These are phyloP conservation scores for Lagenidium sp. DNA, from an alignment of 352 stramenopile species.

Conservation along the genomic window DNA sequence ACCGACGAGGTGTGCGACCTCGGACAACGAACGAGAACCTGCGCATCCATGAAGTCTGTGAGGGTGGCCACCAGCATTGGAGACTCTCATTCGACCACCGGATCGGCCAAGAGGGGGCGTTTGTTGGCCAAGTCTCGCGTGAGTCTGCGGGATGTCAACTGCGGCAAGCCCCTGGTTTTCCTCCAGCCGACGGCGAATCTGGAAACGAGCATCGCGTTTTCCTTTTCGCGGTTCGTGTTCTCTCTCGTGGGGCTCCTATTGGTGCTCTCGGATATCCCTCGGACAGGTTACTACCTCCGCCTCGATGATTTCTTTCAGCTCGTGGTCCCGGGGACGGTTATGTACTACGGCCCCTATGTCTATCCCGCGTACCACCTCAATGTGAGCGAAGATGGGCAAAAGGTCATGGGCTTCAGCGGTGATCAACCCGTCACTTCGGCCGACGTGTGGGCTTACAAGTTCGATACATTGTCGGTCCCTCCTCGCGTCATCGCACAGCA, in stretches of 20 bases:
- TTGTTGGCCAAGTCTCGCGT: too few relatives aligned
- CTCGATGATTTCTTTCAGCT: background rate
- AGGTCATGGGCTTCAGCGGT: background rate
- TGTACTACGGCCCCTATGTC: background rate
- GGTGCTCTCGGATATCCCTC: background rate
- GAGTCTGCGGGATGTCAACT: too few relatives aligned
- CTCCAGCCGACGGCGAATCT: too few relatives aligned
- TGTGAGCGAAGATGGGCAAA: background rate
- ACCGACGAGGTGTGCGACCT: too few relatives aligned
- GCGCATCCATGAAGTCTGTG: too few relatives aligned
- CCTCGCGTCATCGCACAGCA: background rate
- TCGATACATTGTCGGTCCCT: slow-evolving; percentile 1
- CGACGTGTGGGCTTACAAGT: slow-evolving; percentile 3
- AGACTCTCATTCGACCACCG: too few relatives aligned
- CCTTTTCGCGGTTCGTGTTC: background rate
- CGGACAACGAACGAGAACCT: too few relatives aligned
- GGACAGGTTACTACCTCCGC: background rate
- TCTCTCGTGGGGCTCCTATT: background rate
- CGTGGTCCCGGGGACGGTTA: background rate
- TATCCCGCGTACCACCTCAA: background rate
- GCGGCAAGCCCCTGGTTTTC: too few relatives aligned
- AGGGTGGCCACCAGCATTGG: too few relatives aligned
- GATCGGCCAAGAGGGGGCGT: too few relatives aligned
- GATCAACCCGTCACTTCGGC: too few relatives aligned
- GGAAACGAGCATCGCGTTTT: too few relatives aligned